Conservation (phyloP, 306 rosid genomes). For the Vicia villosa region DNA sequence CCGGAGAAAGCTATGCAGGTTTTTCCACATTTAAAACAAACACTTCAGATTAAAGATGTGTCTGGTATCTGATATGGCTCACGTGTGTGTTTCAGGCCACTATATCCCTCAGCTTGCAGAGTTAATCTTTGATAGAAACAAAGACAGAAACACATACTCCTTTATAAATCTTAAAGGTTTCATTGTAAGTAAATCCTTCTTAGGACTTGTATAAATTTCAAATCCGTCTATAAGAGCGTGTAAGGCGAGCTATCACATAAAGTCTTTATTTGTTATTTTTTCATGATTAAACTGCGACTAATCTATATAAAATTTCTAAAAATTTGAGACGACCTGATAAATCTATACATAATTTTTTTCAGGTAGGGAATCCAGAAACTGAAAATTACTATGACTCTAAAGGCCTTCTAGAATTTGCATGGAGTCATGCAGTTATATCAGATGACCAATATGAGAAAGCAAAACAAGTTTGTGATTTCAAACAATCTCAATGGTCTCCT, state of each 20-base stretch:
- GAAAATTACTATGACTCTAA: slow-evolving; percentile 48
- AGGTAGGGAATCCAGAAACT: slow-evolving; percentile 63
- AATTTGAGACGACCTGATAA: no score
- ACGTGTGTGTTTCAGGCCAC: slow-evolving; percentile 43
- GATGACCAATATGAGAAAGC: slow-evolving; percentile 51
- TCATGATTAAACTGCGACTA: no score
- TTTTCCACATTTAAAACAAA: background rate
- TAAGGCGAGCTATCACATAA: no score
- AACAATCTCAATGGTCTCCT: slow-evolving; percentile 45
- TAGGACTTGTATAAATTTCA: no score
- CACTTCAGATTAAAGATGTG: background rate
- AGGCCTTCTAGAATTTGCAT: slow-evolving; percentile 60
- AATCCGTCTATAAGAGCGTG: no score
- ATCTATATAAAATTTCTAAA: no score
- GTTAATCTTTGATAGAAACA: slow-evolving; percentile 53
- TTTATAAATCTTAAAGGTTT: slow-evolving; percentile 59
- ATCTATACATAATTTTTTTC: background rate
- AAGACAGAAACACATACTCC: slow-evolving; percentile 41
- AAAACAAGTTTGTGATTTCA: slow-evolving; percentile 53
- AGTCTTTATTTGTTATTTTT: no score
- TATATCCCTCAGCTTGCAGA: slow-evolving; percentile 64
- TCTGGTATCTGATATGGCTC: background rate
- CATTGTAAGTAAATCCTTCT: slow-evolving; percentile 51
- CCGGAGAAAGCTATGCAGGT: slow-evolving; percentile 71
- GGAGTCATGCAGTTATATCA: slow-evolving; percentile 67